These are phyloP conservation scores for Calonectria henricotiae DNA, from an alignment of 2,329 filamentous ascomycete species.

Conservation along the genomic window DNA sequence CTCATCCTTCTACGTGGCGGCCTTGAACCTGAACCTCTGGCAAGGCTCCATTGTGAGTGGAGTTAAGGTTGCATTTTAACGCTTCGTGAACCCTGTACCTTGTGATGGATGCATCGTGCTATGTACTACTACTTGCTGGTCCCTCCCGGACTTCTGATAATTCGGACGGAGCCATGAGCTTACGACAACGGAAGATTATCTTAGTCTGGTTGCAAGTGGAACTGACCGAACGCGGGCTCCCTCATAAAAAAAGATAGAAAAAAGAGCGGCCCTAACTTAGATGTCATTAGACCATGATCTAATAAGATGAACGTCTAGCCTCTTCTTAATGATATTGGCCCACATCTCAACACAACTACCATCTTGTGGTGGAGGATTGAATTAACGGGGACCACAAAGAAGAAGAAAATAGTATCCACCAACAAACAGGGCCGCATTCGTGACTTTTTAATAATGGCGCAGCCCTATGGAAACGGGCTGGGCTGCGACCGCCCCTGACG, in stretches of 20 bases:
- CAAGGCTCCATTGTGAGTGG: background rate
- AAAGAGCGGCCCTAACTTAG: background rate
- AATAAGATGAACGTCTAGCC: background rate
- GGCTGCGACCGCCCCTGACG: background rate
- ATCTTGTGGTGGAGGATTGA: background rate
- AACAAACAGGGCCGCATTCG: slow-evolving; percentile 1
- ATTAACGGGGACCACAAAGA: background rate
- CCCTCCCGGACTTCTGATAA: background rate
- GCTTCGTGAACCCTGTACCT: background rate
- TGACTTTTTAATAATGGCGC: background rate
- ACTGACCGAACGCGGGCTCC: background rate
- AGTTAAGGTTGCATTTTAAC: slow-evolving; percentile 8
- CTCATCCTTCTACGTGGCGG: background rate
- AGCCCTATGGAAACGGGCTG: background rate
- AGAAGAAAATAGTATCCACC: background rate
- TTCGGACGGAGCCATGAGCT: background rate
- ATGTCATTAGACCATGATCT: background rate
- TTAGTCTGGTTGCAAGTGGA: background rate
- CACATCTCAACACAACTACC: background rate
- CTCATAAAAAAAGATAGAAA: no score
- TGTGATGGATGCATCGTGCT: background rate
- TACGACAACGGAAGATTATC: background rate
- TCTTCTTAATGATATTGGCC: background rate
- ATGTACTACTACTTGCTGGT: no score
- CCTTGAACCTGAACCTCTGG: background rate